phyloP scores from a whole-genome alignment of 2,329 filamentous ascomycete species.

The Sarocladiaceae sp. region DNA sequence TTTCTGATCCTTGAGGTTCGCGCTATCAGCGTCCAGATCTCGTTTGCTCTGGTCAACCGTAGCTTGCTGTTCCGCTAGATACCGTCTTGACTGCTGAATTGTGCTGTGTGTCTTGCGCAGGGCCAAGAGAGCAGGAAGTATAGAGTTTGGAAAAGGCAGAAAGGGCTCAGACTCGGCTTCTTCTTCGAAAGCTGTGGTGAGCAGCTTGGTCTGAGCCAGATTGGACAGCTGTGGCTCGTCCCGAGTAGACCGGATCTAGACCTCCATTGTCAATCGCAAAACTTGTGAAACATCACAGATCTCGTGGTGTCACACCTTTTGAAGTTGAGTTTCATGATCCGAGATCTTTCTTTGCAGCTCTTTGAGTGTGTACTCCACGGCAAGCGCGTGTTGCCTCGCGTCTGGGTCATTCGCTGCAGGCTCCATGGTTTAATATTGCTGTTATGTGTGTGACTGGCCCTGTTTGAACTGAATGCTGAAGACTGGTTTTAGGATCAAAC shows the following conservation, averaged over 20 bases:
- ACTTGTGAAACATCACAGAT: background rate
- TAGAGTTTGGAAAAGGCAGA: constrained; percentile 60
- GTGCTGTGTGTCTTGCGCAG: constrained; percentile 60
- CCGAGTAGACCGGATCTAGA: constrained; percentile 22
- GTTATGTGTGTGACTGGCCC: too few species aligned
- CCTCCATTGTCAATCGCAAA: background rate
- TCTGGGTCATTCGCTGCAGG: background rate
- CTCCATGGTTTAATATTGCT: background rate
- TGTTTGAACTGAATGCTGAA: too few species aligned
- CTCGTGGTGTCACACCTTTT: constrained; percentile 29
- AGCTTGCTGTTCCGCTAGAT: constrained; percentile 40
- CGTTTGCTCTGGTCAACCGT: constrained; percentile 37
- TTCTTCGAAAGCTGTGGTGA: constrained; percentile 61
- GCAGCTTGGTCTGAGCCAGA: constrained; percentile 30
- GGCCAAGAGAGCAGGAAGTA: constrained; percentile 65
- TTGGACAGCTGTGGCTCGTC: constrained; percentile 19
- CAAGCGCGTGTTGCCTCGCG: constrained; percentile 3
- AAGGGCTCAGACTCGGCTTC: constrained; percentile 56
- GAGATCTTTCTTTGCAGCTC: constrained; percentile 56
- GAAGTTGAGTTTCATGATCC: constrained; percentile 45
- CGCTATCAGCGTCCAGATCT: constrained; percentile 44
- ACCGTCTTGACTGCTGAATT: constrained; percentile 56
- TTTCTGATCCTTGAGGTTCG: constrained; percentile 47
- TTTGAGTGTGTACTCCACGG: constrained; percentile 57
- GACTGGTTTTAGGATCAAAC: too few species aligned